Evolutionary conservation across 805 yeast genomes (phyloP).

Genomic region (Naumovozyma baii): DNA sequence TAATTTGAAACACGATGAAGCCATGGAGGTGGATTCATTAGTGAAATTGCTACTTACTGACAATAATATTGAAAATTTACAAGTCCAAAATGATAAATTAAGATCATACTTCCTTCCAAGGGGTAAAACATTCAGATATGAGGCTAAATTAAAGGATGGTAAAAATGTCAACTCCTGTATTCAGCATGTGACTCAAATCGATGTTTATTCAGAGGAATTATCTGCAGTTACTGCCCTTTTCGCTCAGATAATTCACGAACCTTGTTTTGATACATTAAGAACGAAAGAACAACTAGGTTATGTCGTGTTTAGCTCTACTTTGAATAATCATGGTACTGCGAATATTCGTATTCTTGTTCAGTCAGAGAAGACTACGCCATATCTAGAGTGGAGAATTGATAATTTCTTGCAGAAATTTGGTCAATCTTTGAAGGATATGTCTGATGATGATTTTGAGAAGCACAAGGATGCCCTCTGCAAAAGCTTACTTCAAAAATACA

Average conservation of each 20-base stretch:
- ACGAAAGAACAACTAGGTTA: conserved; percentile 94
- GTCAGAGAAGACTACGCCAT: conserved; percentile 68
- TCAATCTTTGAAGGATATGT: conserved; percentile 38
- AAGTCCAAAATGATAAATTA: conserved; percentile 22
- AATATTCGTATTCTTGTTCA: conserved; percentile 64
- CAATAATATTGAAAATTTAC: conserved; percentile 33
- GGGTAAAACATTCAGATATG: conserved; percentile 37
- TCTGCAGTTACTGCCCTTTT: conserved; percentile 53
- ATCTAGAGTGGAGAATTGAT: conserved; percentile 67
- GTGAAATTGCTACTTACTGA: conserved; percentile 35
- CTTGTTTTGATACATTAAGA: conserved; percentile 79
- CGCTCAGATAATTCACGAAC: conserved; percentile 70
- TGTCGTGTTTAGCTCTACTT: conserved; percentile 73
- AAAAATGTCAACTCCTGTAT: conserved; percentile 76
- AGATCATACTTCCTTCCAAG: conserved; percentile 37
- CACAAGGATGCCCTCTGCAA: conserved; percentile 61
- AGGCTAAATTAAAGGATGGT: conserved; percentile 46
- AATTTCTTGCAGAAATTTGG: conserved; percentile 48
- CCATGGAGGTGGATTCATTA: conserved; percentile 39
- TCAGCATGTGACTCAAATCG: conserved; percentile 67
- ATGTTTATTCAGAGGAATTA: conserved; percentile 35
- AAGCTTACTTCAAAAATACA: conserved; percentile 58
- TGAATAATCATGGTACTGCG: conserved; percentile 54
- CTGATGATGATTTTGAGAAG: conserved; percentile 54
- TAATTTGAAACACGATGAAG: conserved; percentile 49